Conservation (phyloP, 257 asterid genomes). For the Marsdenia floribunda region DNA sequence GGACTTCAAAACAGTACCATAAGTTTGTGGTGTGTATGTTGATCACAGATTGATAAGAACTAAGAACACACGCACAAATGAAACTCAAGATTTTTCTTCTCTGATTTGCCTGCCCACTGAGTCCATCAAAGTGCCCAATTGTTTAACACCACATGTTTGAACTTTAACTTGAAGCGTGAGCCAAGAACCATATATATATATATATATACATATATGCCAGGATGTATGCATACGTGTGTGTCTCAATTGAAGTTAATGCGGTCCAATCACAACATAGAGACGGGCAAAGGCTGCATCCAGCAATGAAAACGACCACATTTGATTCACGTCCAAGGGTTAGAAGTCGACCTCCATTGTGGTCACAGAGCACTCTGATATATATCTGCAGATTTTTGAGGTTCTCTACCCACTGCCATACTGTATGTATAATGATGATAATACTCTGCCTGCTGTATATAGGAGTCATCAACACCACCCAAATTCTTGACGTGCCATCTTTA, state of each 20-base stretch:
- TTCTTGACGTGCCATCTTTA: neutral
- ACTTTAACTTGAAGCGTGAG: neutral
- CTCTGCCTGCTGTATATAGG: too few species aligned
- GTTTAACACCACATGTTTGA: constrained; percentile 14
- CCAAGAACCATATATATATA: neutral
- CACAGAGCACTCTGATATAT: neutral
- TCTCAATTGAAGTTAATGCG: constrained; percentile 9
- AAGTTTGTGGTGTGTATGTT: too few species aligned
- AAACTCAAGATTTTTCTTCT: neutral
- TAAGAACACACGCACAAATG: neutral
- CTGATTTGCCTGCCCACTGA: neutral
- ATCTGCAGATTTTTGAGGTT: constrained; percentile 20
- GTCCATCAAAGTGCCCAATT: neutral
- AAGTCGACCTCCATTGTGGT: neutral
- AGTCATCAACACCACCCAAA: neutral
- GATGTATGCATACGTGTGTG: too few species aligned
- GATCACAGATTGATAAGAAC: neutral
- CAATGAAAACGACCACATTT: constrained; percentile 3
- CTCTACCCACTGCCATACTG: neutral
- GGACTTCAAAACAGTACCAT: too few species aligned
- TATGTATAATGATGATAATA: too few species aligned
- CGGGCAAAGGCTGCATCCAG: constrained; percentile 3
- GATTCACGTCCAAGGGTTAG: constrained; percentile 3
- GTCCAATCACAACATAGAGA: constrained; percentile 14
- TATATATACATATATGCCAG: too few species aligned